Base-by-base conservation (phyloP, 345 rosid species). In the Linum tenue region DNA sequence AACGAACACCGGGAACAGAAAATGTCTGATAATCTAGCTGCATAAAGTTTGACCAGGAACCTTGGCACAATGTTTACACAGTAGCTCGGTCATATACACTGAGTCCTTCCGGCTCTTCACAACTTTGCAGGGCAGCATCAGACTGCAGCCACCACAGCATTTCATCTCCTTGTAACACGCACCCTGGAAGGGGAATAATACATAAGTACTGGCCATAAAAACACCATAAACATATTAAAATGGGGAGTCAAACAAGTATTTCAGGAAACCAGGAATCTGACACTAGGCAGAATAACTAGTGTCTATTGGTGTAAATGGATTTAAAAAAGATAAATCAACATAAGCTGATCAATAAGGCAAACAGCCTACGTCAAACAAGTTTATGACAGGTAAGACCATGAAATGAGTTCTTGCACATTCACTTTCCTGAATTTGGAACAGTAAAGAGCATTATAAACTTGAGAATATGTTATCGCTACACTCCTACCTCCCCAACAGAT, bases 41-140 rank as follows among this genome's bases (percentile, higher is more conserved):
- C 59, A 69, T 55, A 48, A 48, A 48, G 53, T 48, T 48, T 70
- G 64, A 48, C 59, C 37, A 77, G 39, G 64, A 68, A 90, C 99
- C 99, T 88, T 85, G 56, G 80, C 50, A 78, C 97, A 94, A 79
- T 80, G 81, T 70, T 69, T 83, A 79, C 99, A 90, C 62, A 88
- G 69, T 71, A 80, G 62, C 79, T 85, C 89, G 51, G 75, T 69
- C 68, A 79, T 75, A 65, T 73, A 74, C n/a, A 64, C 69, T 53
- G 84, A 75, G 50, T 78, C 75, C 59, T 79, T 79, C 66, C 69
- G 69, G 75, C 64, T 81, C 77, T 81, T 90, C 78, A 86, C 50
- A 64, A 68, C 72, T 83, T 85, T 86, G 71, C 83, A 75, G 6
- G 90, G 84, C 70, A 81, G 72, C 63, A 80, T 74, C 17, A 81